A percentile compares a stretch with the other conserved stretches of the same genome.
These are phyloP conservation scores for Crithidia expoeki DNA, from an alignment of 208 protist species.

Conservation along the genomic window DNA sequence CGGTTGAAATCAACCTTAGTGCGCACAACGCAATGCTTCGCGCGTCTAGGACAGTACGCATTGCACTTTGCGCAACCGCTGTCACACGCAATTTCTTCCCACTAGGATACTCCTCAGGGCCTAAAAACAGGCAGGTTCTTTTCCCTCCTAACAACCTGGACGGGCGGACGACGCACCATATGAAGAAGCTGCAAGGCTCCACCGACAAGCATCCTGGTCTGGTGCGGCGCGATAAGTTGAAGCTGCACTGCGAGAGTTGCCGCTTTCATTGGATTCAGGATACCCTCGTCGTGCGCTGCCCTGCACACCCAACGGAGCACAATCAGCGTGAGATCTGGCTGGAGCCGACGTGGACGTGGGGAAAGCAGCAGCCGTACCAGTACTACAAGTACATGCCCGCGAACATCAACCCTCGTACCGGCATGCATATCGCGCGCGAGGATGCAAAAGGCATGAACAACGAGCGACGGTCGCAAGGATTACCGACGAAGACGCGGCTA, in stretches of 20 bases:
- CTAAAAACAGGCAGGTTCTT: constrained; percentile 68
- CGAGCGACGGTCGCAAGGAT: constrained; percentile 72
- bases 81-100: constrained; percentile 73
- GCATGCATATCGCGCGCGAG: constrained; percentile 74
- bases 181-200: constrained; percentile 64
- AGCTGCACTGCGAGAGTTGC: constrained; percentile 81
- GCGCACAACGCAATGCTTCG: constrained; percentile 21
- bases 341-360: constrained; percentile 86
- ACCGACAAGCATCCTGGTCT: constrained; percentile 63
- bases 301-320: constrained; percentile 66
- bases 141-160: constrained; percentile 71
- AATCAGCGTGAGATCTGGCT: constrained; percentile 89
- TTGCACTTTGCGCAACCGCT: constrained; percentile 22
- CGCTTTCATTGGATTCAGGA: constrained; percentile 82
- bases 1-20: not conserved
- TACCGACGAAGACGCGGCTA: constrained; percentile 73
- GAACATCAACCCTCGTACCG: constrained; percentile 76
- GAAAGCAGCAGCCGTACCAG: constrained; percentile 83
- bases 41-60: not conserved
- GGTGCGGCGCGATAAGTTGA: constrained; percentile 66
- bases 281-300: constrained; percentile 78
- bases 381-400: constrained; percentile 87
- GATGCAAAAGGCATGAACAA: constrained; percentile 89
- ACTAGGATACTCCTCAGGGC: constrained; percentile 65
- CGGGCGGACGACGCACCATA: constrained; percentile 55